These are phyloP conservation scores for Magnusiomyces tetraspermus DNA, from an alignment of 1,139 yeast genomes.

Conservation along the genomic window DNA sequence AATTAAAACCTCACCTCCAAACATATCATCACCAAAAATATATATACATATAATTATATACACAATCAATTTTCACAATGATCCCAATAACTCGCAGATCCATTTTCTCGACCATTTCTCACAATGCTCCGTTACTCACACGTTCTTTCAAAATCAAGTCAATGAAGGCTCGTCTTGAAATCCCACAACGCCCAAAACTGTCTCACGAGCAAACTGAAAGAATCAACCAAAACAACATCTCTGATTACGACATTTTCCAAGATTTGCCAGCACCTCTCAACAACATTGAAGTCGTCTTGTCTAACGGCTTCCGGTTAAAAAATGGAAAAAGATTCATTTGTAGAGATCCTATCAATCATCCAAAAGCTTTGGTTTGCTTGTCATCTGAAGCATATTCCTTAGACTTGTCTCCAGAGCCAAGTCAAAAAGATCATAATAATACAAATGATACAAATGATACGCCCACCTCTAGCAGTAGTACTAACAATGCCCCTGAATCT, in stretches of 20 bases:
- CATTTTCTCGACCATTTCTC: too few species aligned
- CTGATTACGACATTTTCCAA: slow-evolving; percentile 30
- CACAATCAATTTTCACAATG: too few species aligned
- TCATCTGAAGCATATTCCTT: slow-evolving; percentile 59
- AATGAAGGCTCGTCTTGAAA: slow-evolving; percentile 11
- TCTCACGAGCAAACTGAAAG: slow-evolving; percentile 22
- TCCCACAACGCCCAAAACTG: slow-evolving; percentile 15
- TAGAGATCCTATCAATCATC: slow-evolving; percentile 39
- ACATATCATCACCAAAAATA: too few species aligned
- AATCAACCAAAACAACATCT: slow-evolving; percentile 19
- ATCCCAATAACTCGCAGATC: too few species aligned
- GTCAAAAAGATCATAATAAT: too few species aligned
- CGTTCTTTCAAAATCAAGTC: slow-evolving; percentile 13
- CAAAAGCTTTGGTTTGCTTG: slow-evolving; percentile 48
- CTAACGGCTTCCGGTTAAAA: slow-evolving; percentile 40
- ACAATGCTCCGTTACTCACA: too few species aligned
- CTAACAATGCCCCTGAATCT: too few species aligned
- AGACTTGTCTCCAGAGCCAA: slow-evolving; percentile 30
- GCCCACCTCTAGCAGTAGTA: too few species aligned
- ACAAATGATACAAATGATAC: too few species aligned
- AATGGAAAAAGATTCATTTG: slow-evolving; percentile 39
- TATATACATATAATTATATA: too few species aligned
- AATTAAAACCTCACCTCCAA: too few species aligned
- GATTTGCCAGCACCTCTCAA: slow-evolving; percentile 29
- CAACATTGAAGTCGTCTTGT: slow-evolving; percentile 39